phyloP scores from a whole-genome alignment of 2,329 filamentous ascomycete genomes.

The Tolypocladium album region DNA sequence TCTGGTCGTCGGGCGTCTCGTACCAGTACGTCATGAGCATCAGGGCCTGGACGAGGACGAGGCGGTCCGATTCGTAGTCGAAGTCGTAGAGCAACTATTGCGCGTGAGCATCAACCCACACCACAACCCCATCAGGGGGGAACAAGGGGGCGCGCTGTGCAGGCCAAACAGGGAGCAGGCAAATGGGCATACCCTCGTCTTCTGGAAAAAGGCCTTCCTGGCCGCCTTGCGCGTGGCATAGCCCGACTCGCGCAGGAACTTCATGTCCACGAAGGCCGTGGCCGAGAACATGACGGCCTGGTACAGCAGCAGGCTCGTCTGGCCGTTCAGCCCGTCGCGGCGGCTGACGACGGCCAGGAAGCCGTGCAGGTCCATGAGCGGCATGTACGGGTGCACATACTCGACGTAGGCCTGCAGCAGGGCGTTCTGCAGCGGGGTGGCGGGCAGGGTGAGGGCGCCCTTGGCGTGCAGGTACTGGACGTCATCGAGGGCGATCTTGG shows the following conservation, averaged over 20 bases:
- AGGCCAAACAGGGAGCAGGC: too few species aligned
- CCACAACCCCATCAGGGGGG: neutral
- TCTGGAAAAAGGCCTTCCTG: slow-evolving; percentile 80
- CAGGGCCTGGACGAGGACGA: slow-evolving; percentile 78
- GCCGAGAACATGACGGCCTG: slow-evolving; percentile 94
- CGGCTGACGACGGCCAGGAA: slow-evolving; percentile 50
- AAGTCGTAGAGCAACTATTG: slow-evolving; percentile 78
- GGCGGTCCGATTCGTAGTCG: slow-evolving; percentile 84
- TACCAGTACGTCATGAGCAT: slow-evolving; percentile 97
- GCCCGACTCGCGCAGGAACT: slow-evolving; percentile 64
- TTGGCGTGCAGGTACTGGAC: slow-evolving; percentile 74
- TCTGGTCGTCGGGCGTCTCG: slow-evolving; percentile 91
- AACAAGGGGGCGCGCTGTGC: too few species aligned
- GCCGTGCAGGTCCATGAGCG: slow-evolving; percentile 60
- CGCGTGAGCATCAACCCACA: slow-evolving; percentile 12
- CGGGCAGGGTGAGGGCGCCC: slow-evolving; percentile 71
- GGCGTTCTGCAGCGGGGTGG: slow-evolving; percentile 61
- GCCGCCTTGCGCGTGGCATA: slow-evolving; percentile 71
- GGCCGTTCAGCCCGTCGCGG: slow-evolving; percentile 57
- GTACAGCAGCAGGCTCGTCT: slow-evolving; percentile 77
- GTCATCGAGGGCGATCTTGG: slow-evolving; percentile 70
- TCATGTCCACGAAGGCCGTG: slow-evolving; percentile 77
- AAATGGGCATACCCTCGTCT: slow-evolving; percentile 58
- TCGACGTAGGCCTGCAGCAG: slow-evolving; percentile 75
- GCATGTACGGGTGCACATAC: slow-evolving; percentile 92